Evolutionary conservation across 2,329 filamentous ascomycete genomes (phyloP).

Genomic region (Pestalotiopsis sp.): DNA sequence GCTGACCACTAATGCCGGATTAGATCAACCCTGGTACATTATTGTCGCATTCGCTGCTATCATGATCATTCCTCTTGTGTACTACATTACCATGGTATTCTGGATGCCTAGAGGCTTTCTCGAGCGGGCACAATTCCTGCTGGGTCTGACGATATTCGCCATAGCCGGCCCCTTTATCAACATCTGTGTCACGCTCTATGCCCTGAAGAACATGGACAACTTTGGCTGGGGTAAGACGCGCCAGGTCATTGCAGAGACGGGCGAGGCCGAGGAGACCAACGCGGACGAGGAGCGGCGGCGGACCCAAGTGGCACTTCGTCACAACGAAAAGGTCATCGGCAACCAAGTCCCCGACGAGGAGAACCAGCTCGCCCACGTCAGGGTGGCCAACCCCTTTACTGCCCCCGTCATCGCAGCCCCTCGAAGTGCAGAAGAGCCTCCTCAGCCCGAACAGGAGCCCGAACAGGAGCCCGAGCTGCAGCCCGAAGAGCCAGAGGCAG

Average conservation of each 20-base stretch:
- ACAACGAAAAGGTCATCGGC: conserved; percentile 18
- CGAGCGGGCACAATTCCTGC: conserved; percentile 29
- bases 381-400: neutral
- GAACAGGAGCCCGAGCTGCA: neutral
- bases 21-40: conserved; percentile 22
- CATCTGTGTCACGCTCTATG: conserved; percentile 32
- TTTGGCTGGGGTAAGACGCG: conserved; percentile 37
- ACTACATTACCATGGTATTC: conserved; percentile 28
- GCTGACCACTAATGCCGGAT: neutral
- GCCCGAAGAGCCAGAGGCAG: conserved; percentile 2
- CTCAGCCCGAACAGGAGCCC: neutral
- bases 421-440: neutral
- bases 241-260: conserved; percentile 24
- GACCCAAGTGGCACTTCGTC: conserved; percentile 17
- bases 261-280: conserved; percentile 27
- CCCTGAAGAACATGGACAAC: conserved; percentile 31
- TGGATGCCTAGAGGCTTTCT: conserved; percentile 28
- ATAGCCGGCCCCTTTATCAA: conserved; percentile 33
- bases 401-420: neutral
- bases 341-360: conserved; percentile 4
- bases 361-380: neutral
- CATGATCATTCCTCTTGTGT: conserved; percentile 31
- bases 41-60: conserved; percentile 29
- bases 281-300: conserved; percentile 14
- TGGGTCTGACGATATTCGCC: conserved; percentile 29